phyloP scores from a whole-genome alignment of 2,329 filamentous ascomycete species.

The Diaporthe humulicola region DNA sequence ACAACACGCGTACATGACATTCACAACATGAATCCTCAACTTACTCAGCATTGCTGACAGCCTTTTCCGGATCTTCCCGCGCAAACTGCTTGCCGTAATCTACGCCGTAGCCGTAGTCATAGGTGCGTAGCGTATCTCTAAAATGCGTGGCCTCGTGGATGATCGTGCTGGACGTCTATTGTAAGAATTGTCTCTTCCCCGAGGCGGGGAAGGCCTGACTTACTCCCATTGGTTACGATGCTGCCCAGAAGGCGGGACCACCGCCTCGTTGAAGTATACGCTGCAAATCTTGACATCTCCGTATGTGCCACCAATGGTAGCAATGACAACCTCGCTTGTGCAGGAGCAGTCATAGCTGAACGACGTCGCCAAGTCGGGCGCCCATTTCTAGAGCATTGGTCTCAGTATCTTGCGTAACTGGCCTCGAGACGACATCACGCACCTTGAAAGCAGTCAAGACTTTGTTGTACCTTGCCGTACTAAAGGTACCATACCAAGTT shows the following conservation, averaged over 20 bases:
- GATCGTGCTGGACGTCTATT: background rate
- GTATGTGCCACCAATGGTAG: background rate
- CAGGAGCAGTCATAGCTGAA: constrained; percentile 14
- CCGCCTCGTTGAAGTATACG: constrained; percentile 5
- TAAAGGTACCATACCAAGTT: background rate
- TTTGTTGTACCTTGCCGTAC: background rate
- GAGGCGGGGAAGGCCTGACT: background rate
- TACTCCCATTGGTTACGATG: constrained; percentile 21
- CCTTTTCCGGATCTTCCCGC: background rate
- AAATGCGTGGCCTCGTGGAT: background rate
- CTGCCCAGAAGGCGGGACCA: background rate
- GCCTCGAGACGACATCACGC: no score
- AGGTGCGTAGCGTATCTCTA: background rate
- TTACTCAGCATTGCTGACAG: background rate
- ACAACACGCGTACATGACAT: background rate
- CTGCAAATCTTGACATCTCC: constrained; percentile 5
- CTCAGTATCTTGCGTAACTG: background rate
- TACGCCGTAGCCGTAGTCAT: background rate
- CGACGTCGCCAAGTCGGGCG: background rate
- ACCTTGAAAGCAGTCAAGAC: constrained; percentile 15
- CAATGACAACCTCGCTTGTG: background rate
- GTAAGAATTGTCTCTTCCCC: background rate
- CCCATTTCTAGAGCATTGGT: background rate
- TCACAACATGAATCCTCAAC: background rate
- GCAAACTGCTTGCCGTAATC: background rate